Conservation (phyloP, 805 yeast species). For the Wickerhamomyces sydowiorum region DNA sequence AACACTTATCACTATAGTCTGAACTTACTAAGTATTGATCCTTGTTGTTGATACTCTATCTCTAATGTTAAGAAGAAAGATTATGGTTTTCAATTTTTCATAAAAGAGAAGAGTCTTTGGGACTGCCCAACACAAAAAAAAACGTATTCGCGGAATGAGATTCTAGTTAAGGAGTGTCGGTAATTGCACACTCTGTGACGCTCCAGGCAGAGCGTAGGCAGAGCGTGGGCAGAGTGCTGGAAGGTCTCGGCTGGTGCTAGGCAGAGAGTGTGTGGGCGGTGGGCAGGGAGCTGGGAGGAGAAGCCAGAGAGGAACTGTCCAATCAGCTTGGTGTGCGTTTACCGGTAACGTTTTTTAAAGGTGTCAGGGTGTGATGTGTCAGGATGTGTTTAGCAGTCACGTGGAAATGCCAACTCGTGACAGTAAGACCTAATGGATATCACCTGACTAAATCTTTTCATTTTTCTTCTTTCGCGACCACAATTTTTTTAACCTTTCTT, state of each 20-base stretch:
- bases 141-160: background rate
- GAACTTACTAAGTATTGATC: slow-evolving; percentile 1
- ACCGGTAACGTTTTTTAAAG: no score
- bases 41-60: background rate
- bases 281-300: background rate
- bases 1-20: background rate
- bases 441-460: background rate
- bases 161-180: background rate
- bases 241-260: background rate
- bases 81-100: slow-evolving; percentile 1
- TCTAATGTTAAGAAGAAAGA: background rate
- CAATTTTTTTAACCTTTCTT: background rate
- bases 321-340: no score
- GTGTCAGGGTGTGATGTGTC: background rate
- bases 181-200: background rate
- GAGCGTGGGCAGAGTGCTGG: background rate
- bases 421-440: background rate
- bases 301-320: background rate
- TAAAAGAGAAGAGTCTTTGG: background rate
- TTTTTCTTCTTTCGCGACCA: background rate
- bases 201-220: background rate
- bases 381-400: background rate
- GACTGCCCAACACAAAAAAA: background rate
- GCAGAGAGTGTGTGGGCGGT: background rate
- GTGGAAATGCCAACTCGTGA: no score